Conservation (phyloP, 768 basidiomycete species). For the Lactifluus volemus region DNA sequence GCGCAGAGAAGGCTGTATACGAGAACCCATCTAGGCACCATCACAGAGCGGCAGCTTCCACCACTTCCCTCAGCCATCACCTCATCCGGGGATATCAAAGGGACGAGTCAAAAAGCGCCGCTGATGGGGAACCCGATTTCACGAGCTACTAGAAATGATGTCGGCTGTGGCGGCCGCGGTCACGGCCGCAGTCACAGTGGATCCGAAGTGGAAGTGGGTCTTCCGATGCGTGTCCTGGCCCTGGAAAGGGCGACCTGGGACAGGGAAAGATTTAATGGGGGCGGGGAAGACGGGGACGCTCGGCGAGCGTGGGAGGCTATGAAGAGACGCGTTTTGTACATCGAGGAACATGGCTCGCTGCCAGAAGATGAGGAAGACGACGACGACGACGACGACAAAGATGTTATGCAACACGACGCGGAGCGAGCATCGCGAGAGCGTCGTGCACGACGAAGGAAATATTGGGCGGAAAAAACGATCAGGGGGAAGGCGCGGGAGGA, state of each 20-base stretch:
- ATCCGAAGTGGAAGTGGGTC: not conserved
- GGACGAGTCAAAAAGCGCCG: too few relatives aligned
- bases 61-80: not conserved
- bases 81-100: not conserved
- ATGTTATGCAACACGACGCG: not conserved
- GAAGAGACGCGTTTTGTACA: slow-evolving; percentile 5
- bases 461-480: not conserved
- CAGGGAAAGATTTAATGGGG: not conserved
- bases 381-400: not conserved
- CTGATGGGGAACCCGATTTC: not conserved
- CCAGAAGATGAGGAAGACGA: not conserved
- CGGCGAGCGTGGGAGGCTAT: slow-evolving; percentile 3
- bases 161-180: not conserved
- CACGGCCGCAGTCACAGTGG: not conserved
- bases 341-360: slow-evolving; percentile 13
- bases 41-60: not conserved
- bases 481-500: not conserved
- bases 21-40: not conserved
- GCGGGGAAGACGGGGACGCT: not conserved
- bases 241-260: not conserved
- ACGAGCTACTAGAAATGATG: not conserved
- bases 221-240: not conserved
- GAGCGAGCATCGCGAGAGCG: not conserved
- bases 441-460: slow-evolving; percentile 1
- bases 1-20: not conserved